Evolutionary conservation across 2,329 filamentous ascomycete species (phyloP), one percentile per base, ranked within the genome.

Genomic region (Pyrenochaeta sp.): DNA sequence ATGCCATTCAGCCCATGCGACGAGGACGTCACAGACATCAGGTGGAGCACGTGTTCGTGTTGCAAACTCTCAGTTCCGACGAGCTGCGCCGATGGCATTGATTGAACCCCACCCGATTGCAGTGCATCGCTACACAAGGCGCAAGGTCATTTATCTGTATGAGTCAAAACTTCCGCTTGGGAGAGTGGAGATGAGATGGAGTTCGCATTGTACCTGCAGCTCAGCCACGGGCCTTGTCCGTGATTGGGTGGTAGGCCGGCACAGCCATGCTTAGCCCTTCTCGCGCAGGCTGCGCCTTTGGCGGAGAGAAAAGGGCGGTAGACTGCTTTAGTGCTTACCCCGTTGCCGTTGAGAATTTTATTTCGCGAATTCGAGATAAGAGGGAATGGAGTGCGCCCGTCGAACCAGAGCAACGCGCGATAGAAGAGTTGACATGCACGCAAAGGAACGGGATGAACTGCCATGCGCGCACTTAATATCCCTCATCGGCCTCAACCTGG

Each of bases 241-340:
- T 9, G 9, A 41, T 31, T 49, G 29, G 42, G 27, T 34, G n/a
- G n/a, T n/a, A n/a, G n/a, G n/a, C n/a, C n/a, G n/a, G 42, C 42
- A 39, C 47, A 11, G 38, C 35, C 35, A 14, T 24, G 30, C 26
- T 40, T 40, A 47, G 35, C 39, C 43, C 22, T 35, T 40, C 41
- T 28, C 11, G 35, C 19, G 15, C n/a, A 21, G 8, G 31, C 47
- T 51, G 47, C 47, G 47, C 47, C 47, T 40, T 51, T 43, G 20
- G 23, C n/a, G 28, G 17, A 19, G 39, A 36, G 30, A 31, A 44
- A 51, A 51, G 48, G 51, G 51, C 51, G 51, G 42, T 48, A 43
- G 24, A 30, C 37, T 26, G 13, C 22, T 41, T 54, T 54, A 54
- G 51, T 27, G 48, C 51, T 43, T 42, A 44, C 22, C 13, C 8